Conservation (phyloP, 805 yeast species). For the Kodamaea hsintzibuensis region DNA sequence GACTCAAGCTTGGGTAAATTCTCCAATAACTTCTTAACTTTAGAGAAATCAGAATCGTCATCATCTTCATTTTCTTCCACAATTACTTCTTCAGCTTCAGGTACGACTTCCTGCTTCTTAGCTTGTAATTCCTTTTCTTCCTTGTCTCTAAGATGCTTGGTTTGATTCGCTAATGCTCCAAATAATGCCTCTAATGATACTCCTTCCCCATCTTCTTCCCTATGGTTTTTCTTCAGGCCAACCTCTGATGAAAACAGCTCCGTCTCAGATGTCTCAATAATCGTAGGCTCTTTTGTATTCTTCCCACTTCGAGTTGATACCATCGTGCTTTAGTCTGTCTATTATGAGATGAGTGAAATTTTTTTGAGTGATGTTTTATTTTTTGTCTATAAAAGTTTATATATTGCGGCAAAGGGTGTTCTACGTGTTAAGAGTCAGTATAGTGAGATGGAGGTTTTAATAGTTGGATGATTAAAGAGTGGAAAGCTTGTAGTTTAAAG, state of each 20-base stretch:
- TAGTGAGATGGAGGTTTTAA: neutral
- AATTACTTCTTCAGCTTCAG: constrained; percentile 8
- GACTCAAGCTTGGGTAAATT: constrained; percentile 34
- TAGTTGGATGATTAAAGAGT: too few relatives aligned
- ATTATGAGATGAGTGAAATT: constrained; percentile 2
- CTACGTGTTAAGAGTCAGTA: neutral
- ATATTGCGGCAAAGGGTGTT: neutral
- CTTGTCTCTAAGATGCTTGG: constrained; percentile 10
- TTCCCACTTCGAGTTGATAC: constrained; percentile 6
- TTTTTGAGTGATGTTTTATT: constrained; percentile 18
- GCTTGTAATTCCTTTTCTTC: neutral
- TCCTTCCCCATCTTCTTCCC: constrained; percentile 10
- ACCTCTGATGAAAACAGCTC: constrained; percentile 24
- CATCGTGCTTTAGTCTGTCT: neutral
- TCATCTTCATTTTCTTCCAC: constrained; percentile 7
- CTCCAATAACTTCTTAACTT: constrained; percentile 17
- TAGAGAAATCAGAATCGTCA: constrained; percentile 17
- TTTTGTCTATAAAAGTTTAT: neutral
- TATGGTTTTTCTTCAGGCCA: constrained; percentile 7
- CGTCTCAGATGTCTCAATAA: constrained; percentile 29
- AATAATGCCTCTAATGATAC: constrained; percentile 34
- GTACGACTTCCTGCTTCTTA: constrained; percentile 14
- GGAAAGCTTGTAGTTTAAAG: too few relatives aligned
- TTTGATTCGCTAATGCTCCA: constrained; percentile 28
- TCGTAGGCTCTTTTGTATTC: constrained; percentile 13